Evolutionary conservation across 2,329 filamentous ascomycete species (phyloP), one percentile per base, ranked within the genome.

Genomic region (Cercospora janseana): DNA sequence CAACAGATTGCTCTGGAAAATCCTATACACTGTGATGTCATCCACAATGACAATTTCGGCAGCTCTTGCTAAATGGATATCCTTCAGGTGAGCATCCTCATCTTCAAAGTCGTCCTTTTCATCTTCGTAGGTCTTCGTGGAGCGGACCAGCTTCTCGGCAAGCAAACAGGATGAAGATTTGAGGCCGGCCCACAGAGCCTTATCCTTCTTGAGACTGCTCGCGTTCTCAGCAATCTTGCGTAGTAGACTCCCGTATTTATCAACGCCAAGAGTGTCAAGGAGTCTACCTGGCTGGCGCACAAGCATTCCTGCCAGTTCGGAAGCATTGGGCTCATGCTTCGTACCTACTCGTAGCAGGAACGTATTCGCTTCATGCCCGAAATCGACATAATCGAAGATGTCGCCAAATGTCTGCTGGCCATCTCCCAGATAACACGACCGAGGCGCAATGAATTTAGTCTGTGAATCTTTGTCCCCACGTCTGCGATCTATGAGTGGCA

Each of bases 351-450:
- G 87, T 60, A 90, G 81, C 13, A 98, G 73, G 63, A 98, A 98
- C 0, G 86, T 77, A 63, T 97, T 97, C 2, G 88, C 92, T 65
- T 92, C 84, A 26, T 78, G 73, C 0, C 92, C 90, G 71, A 96
- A 98, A 66, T 97, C 88, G 10, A 97, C 91, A 69, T 96, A 98
- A 66, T 97, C 90, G 59, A 98, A 95, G 24, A 98, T 94, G 24
- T 95, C 87, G 8, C 82, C 86, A 62, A 94, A 98, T 58, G 84
- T 78, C 24, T 47, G 35, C 48, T 80, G 74, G 45, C 79, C 76
- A 26, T 79, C 76, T 6, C 93, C 93, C 2, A 98, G 76, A 66
- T 95, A 98, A 56, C 86, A 90, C 31, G 83, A 77, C 37, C 78
- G 79, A 4, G 93, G 92, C 12, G 80, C 77, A 35, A 90, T 76